phyloP scores from a whole-genome alignment of 768 basidiomycete genomes.

The Pleurotus ostreatus region DNA sequence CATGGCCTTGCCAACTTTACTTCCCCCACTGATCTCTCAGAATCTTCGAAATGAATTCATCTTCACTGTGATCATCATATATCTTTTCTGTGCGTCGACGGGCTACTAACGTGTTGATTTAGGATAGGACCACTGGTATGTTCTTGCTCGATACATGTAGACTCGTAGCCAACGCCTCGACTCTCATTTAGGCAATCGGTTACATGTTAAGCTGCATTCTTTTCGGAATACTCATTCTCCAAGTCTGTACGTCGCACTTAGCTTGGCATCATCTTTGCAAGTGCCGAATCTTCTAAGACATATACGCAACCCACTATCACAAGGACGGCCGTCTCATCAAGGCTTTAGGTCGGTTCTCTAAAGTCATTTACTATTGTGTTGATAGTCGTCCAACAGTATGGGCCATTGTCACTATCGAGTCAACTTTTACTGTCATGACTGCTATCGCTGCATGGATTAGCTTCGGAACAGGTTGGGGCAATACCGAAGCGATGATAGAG shows the following conservation, averaged over 20 bases:
- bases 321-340: background rate
- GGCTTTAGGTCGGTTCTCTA: background rate
- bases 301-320: background rate
- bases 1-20: too few relatives aligned
- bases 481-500: slow-evolving; percentile 1
- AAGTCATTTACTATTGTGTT: too few relatives aligned
- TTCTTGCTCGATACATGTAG: background rate
- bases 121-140: slow-evolving; percentile 1
- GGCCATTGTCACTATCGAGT: slow-evolving; percentile 11
- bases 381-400: slow-evolving; percentile 10
- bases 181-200: background rate
- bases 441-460: slow-evolving; percentile 14
- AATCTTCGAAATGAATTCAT: too few relatives aligned
- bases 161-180: background rate
- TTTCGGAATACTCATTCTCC: background rate
- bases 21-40: too few relatives aligned
- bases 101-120: background rate
- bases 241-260: background rate
- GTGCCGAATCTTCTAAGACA: background rate
- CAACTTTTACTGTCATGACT: slow-evolving; percentile 11
- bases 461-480: slow-evolving; percentile 14
- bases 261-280: too few relatives aligned
- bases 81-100: too few relatives aligned
- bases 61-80: too few relatives aligned
- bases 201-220: background rate